These are phyloP conservation scores for Colletotrichum incanum DNA, from an alignment of 2,329 filamentous ascomycete genomes.

Conservation along the genomic window DNA sequence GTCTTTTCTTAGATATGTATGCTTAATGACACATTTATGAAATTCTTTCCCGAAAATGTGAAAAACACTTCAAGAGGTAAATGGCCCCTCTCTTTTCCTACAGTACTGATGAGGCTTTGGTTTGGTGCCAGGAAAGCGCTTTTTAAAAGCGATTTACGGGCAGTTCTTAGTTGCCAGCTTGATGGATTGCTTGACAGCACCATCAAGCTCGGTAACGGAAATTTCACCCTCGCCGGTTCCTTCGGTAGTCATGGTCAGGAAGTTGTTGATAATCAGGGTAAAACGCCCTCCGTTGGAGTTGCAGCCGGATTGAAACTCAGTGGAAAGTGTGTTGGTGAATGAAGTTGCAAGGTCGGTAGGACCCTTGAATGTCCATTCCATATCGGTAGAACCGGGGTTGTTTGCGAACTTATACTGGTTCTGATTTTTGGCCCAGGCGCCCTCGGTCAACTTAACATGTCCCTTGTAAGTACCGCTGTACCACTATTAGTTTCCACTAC, in stretches of 20 bases:
- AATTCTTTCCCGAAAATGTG: no score
- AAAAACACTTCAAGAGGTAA: no score
- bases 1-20: no score
- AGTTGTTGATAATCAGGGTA: constrained; percentile 14
- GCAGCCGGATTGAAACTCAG: constrained; percentile 8
- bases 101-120: no score
- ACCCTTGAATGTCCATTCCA: constrained; percentile 7
- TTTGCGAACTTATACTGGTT: constrained; percentile 18
- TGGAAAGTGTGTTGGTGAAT: neutral
- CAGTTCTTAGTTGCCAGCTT: neutral
- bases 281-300: constrained; percentile 8
- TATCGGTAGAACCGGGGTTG: neutral
- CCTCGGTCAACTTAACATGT: constrained; percentile 6
- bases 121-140: no score
- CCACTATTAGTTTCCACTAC: neutral
- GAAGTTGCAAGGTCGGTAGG: neutral
- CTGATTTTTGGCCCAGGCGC: constrained; percentile 14
- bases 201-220: neutral
- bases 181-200: constrained; percentile 4
- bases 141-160: no score
- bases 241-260: neutral
- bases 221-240: constrained; percentile 7
- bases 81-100: no score
- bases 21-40: no score
- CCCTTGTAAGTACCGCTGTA: constrained; percentile 3